These are phyloP conservation scores for Fallopia convolvulus DNA, from an alignment of 148 eudicot species.

Conservation along the genomic window DNA sequence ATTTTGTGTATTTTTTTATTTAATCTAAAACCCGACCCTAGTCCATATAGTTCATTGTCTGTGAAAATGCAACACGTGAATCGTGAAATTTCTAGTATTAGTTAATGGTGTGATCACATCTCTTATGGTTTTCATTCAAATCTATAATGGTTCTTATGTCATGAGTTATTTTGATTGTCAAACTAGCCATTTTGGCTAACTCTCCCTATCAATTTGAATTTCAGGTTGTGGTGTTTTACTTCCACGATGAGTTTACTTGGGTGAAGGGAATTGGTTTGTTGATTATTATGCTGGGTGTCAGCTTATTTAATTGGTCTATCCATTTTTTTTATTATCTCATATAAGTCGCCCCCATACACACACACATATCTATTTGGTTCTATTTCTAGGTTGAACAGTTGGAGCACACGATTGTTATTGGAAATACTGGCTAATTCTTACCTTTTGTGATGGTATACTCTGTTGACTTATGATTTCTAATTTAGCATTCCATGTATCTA, in stretches of 20 bases:
- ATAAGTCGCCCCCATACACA: too few relatives aligned
- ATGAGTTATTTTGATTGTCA: too few relatives aligned
- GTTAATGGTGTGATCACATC: background rate
- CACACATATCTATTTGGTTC: too few relatives aligned
- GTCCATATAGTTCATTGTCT: background rate
- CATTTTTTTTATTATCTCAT: too few relatives aligned
- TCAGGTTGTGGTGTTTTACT: constrained; percentile 96
- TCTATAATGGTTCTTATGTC: background rate
- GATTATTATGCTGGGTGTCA: constrained; percentile 76
- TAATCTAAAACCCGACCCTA: background rate
- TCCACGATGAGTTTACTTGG: constrained; percentile 94
- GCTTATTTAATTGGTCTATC: constrained; percentile 69
- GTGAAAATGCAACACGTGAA: background rate
- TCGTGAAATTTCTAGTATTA: background rate
- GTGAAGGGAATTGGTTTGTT: constrained; percentile 81
- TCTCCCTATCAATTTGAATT: constrained; percentile 6
- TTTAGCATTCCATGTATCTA: too few relatives aligned
- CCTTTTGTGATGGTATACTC: too few relatives aligned
- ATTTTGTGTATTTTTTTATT: background rate
- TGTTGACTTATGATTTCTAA: too few relatives aligned
- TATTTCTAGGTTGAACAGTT: too few relatives aligned
- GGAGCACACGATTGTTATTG: too few relatives aligned
- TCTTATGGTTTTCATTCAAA: background rate
- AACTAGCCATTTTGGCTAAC: background rate
- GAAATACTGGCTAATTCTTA: too few relatives aligned